Percentiles rank a stretch among this genome's conserved stretches.
phyloP scores from a whole-genome alignment of 2,329 filamentous ascomycete genomes.

The Xylaria sp. region DNA sequence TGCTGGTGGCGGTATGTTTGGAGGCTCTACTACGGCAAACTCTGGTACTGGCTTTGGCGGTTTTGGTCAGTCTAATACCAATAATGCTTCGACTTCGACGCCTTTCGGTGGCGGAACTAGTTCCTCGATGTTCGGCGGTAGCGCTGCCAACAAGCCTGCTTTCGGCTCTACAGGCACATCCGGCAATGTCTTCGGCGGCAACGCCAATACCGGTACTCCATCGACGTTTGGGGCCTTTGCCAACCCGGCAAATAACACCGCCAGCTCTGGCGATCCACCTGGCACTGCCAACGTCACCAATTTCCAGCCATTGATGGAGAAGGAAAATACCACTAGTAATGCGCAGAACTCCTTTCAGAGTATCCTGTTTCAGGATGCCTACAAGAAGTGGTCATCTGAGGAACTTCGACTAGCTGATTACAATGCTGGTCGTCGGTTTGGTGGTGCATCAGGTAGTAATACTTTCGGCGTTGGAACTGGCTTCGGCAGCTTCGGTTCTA shows the following conservation, averaged over 20 bases:
- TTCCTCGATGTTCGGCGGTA: slow-evolving; percentile 29
- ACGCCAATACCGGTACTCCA: slow-evolving; percentile 23
- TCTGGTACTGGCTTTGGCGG: slow-evolving; percentile 41
- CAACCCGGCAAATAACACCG: slow-evolving; percentile 38
- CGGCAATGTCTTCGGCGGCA: slow-evolving; percentile 45
- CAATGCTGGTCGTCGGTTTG: slow-evolving; percentile 74
- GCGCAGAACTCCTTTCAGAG: slow-evolving; percentile 67
- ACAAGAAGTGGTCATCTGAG: slow-evolving; percentile 87
- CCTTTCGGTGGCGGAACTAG: slow-evolving; percentile 33
- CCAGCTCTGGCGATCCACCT: slow-evolving; percentile 49
- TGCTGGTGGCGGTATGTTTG: slow-evolving; percentile 30
- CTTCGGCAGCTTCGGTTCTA: slow-evolving; percentile 47
- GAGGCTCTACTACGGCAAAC: slow-evolving; percentile 28
- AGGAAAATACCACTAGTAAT: slow-evolving; percentile 54
- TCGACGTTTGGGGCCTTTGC: slow-evolving; percentile 35
- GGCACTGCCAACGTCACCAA: slow-evolving; percentile 62
- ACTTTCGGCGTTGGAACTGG: slow-evolving; percentile 65
- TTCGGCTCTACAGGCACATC: slow-evolving; percentile 45
- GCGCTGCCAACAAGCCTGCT: slow-evolving; percentile 40
- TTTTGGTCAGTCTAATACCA: slow-evolving; percentile 33
- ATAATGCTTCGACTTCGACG: slow-evolving; percentile 34
- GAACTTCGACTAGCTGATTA: slow-evolving; percentile 83
- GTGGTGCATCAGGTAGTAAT: slow-evolving; percentile 76
- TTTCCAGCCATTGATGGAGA: slow-evolving; percentile 67
- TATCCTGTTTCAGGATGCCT: slow-evolving; percentile 71